phyloP scores from a whole-genome alignment of 345 rosid species.

The Fremontodendron californicum region DNA sequence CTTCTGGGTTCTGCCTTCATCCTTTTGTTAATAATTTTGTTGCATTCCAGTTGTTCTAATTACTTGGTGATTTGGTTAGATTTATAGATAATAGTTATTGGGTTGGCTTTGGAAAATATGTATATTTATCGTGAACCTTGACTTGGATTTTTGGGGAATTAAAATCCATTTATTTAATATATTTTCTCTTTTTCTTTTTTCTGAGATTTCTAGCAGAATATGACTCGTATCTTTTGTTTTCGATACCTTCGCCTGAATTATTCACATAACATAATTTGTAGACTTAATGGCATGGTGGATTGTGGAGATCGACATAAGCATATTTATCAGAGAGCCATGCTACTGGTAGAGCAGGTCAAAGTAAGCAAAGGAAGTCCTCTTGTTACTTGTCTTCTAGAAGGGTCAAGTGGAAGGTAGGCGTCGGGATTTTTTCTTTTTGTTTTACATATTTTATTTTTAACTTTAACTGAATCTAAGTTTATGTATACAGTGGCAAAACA shows the following conservation, averaged over 20 bases:
- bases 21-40: neutral
- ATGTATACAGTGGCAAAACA: constrained; percentile 82
- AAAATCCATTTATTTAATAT: neutral
- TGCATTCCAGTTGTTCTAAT: neutral
- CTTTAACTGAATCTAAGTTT: constrained; percentile 16
- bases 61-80: neutral
- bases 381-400: constrained; percentile 93
- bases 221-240: neutral
- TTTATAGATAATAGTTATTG: neutral
- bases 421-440: constrained; percentile 5
- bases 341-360: constrained; percentile 94
- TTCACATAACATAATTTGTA: constrained; percentile 24
- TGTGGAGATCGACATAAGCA: constrained; percentile 79
- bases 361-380: constrained; percentile 95
- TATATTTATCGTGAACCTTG: neutral
- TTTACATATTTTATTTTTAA: constrained; percentile 12
- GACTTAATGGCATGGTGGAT: constrained; percentile 89
- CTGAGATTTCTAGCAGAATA: neutral
- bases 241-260: constrained; percentile 16
- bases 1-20: neutral
- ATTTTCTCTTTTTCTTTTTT: neutral
- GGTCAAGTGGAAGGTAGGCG: constrained; percentile 82
- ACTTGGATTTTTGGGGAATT: neutral
- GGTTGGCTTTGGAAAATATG: constrained; percentile 2
- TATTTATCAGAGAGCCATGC: constrained; percentile 85